phyloP scores from a whole-genome alignment of 192 early-diverging fungal genomes.

The Coemansia asiatica region DNA sequence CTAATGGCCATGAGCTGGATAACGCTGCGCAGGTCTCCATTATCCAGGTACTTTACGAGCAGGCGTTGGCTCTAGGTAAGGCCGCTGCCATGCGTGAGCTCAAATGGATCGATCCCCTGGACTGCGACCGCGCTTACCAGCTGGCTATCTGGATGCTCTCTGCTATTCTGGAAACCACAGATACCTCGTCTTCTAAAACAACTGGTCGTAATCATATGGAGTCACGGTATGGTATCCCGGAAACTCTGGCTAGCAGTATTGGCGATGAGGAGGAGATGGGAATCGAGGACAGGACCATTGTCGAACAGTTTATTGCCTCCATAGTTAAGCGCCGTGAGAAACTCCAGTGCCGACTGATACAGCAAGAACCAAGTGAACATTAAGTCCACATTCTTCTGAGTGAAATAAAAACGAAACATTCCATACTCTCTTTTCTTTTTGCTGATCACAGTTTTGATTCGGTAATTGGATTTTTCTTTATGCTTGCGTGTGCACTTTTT shows the following conservation, averaged over 20 bases:
- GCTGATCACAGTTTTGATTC: too few species aligned
- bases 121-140: slow-evolving; percentile 74
- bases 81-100: slow-evolving; percentile 64
- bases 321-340: slow-evolving; percentile 53
- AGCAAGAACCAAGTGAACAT: slow-evolving; percentile 2
- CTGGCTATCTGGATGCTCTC: slow-evolving; percentile 74
- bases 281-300: slow-evolving; percentile 45
- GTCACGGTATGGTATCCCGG: background rate
- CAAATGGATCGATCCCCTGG: slow-evolving; percentile 61
- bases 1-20: slow-evolving; percentile 57
- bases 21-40: slow-evolving; percentile 54
- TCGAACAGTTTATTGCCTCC: slow-evolving; percentile 50
- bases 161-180: slow-evolving; percentile 61
- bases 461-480: slow-evolving; percentile 3
- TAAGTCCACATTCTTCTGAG: too few species aligned
- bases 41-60: slow-evolving; percentile 74
- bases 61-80: slow-evolving; percentile 65
- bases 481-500: slow-evolving; percentile 20
- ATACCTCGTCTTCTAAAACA: background rate
- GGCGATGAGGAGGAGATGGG: slow-evolving; percentile 31
- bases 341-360: slow-evolving; percentile 37
- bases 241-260: background rate
- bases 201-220: background rate
- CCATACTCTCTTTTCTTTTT: too few species aligned
- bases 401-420: too few species aligned